Evolutionary conservation across 2,329 filamentous ascomycete genomes (phyloP), one percentile per base, ranked within the genome.

Genomic region (Pseudonectria foliicola): DNA sequence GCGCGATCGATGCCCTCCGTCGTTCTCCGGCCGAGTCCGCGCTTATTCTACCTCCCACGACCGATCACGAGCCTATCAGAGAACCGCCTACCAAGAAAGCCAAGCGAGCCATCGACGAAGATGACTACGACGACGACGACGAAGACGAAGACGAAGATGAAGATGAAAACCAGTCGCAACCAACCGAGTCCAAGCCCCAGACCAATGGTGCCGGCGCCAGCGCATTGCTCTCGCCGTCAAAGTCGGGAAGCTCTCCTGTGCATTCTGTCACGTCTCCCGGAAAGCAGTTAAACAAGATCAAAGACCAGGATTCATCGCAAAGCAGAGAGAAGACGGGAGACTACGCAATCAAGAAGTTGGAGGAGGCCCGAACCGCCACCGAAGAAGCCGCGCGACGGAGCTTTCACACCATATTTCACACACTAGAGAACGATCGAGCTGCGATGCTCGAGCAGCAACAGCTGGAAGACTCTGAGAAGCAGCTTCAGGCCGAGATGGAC

Each of bases 391-490:
- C 87, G 28, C 88, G 88, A 63, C 77, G 80, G 52, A 92, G 84
- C 62, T 96, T 95, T 61, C 83, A 95, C 56, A 93, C 87, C 8
- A 74, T 95, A 46, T 94, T 96, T 61, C 90, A 95, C 60, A 95
- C 92, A 2, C 71, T 96, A 23, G 92, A 98, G 61, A 92, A 90
- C 57, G 92, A 98, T 57, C 78, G 86, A 36, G 87, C 90, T 51
- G 92, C 92, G 31, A 96, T 98, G 92, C 65, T 96, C 38, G 92
- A 98, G 60, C 92, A 98, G 62, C 88, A 96, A 60, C 87, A 90
- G 60, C 73, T 98, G 16, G 92, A 98, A 55, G 92, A 96, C 59
- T 88, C 93, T 2, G 92, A 98, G 59, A 84, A 93, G 57, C 88
- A 94, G 58, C 82, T 96, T 8, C 90, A 96, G 60, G 89, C 89